Conservation (phyloP, 306 rosid species). For the Trifolium repens region DNA sequence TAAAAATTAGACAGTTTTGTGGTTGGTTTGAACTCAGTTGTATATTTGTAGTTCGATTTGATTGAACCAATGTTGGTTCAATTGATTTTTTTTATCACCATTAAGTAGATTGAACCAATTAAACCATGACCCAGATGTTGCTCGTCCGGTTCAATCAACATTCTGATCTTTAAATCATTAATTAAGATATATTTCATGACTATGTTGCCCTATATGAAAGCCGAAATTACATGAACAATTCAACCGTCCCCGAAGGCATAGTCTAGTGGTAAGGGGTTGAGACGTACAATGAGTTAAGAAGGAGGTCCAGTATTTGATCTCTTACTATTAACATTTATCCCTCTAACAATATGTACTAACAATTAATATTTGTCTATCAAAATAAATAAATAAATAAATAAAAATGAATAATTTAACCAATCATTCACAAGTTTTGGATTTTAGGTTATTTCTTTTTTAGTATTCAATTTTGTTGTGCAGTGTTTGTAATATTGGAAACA, state of each 20-base stretch:
- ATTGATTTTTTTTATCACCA: not conserved
- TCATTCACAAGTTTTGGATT: constrained; percentile 56
- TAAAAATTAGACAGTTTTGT: too few species aligned
- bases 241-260: constrained; percentile 1
- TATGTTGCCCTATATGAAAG: constrained; percentile 43
- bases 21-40: too few species aligned
- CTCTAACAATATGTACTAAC: too few species aligned
- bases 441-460: constrained; percentile 3
- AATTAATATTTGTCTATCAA: too few species aligned
- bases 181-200: constrained; percentile 18
- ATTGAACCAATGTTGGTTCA: not conserved
- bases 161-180: not conserved
- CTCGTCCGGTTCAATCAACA: not conserved
- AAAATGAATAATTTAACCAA: constrained; percentile 43
- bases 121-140: not conserved
- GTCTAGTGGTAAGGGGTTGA: too few species aligned
- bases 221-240: constrained; percentile 36
- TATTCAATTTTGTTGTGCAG: constrained; percentile 9
- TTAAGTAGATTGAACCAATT: not conserved
- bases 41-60: not conserved
- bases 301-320: too few species aligned
- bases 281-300: too few species aligned
- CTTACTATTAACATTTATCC: too few species aligned
- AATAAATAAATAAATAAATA: too few species aligned
- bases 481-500: constrained; percentile 19